Evolutionary conservation across 495 filamentous ascomycete species (phyloP), one percentile per base, ranked within the genome.

Genomic region (Daldinia decipiens): DNA sequence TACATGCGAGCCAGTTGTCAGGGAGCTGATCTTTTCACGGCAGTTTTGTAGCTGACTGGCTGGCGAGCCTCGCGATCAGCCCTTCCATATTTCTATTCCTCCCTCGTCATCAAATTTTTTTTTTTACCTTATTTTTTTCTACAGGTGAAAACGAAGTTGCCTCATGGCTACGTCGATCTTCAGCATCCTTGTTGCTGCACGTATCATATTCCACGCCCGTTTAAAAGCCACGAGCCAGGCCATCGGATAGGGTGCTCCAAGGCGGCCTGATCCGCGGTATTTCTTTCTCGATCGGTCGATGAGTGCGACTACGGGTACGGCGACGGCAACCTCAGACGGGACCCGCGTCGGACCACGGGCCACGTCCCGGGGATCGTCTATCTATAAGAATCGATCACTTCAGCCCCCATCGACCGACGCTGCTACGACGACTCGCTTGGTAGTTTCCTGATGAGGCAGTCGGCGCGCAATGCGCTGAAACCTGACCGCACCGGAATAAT

Each of bases 11-110:
- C 67, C 67, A 74, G 71, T 74, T 74, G 71, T 74, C 67, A 67
- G 59, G 67, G 70, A 68, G 70, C 65, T 73, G 70, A 73, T 73
- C 70, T 58, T 66, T 56, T 58, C 65, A 34, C 70, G 65, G 71
- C 67, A 67, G 67, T 70, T 77, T 72, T 53, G 62, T 67, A 71
- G 70, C 73, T 75, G 70, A 75, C 73, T 77, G 75, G 75, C 59
- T 72, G 62, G 51, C 58, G 62, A 77, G 75, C 73, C 70, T 77
- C 70, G 69, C 70, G 73, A 77, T 77, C 68, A 70, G 73, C 71
- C 73, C 73, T 65, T 75, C 69, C 66, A 62, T 66, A 60, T 45
- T 58, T 21, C 24, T 58, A 59, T 7, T 43, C 24, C 7, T 43
- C 7, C 12, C 15, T 59, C 56, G 9, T 56, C 31, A 12, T 56